Evolutionary conservation across 2,329 filamentous ascomycete species (phyloP).

Genomic region (Diaporthe longicolla): DNA sequence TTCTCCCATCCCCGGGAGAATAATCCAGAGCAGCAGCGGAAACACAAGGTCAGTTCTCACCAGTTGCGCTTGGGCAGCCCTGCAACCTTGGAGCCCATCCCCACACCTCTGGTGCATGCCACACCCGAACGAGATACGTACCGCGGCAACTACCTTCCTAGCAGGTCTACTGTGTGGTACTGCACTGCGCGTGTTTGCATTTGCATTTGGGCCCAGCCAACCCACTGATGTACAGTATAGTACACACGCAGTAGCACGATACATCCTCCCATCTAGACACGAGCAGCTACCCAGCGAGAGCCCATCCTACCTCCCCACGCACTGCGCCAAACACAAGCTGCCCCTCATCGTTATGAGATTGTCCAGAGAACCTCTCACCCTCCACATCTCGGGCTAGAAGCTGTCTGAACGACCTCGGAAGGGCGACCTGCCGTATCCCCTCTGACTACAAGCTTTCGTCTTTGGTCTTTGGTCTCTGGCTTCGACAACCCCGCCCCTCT

Average conservation of each 20-base stretch:
- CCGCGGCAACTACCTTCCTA: constrained; percentile 8
- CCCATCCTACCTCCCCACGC: constrained; percentile 28
- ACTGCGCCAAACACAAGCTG: not conserved
- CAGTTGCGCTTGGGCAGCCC: constrained; percentile 6
- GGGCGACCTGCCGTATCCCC: constrained; percentile 22
- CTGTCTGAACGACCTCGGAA: constrained; percentile 23
- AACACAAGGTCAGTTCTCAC: constrained; percentile 7
- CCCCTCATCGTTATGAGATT: constrained; percentile 41
- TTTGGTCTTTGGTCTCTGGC: constrained; percentile 35
- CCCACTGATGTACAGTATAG: constrained; percentile 18
- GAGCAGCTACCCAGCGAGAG: constrained; percentile 31
- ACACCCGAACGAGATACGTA: constrained; percentile 18
- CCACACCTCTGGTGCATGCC: constrained; percentile 27
- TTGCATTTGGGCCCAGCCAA: constrained; percentile 13
- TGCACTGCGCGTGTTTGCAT: not conserved
- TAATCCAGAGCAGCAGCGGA: constrained; percentile 1
- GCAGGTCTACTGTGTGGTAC: too few relatives aligned
- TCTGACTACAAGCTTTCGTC: constrained; percentile 40
- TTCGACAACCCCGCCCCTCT: constrained; percentile 37
- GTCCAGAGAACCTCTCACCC: constrained; percentile 7
- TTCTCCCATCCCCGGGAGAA: not conserved
- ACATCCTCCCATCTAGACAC: constrained; percentile 10
- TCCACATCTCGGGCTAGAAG: constrained; percentile 36
- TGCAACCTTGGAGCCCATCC: constrained; percentile 4
- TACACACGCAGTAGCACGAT: constrained; percentile 31